Percentiles rank a stretch among this genome's conserved stretches.
Evolutionary conservation across 169 alveolate species (phyloP).

Genomic region (Plasmodium chabaudi): DNA sequence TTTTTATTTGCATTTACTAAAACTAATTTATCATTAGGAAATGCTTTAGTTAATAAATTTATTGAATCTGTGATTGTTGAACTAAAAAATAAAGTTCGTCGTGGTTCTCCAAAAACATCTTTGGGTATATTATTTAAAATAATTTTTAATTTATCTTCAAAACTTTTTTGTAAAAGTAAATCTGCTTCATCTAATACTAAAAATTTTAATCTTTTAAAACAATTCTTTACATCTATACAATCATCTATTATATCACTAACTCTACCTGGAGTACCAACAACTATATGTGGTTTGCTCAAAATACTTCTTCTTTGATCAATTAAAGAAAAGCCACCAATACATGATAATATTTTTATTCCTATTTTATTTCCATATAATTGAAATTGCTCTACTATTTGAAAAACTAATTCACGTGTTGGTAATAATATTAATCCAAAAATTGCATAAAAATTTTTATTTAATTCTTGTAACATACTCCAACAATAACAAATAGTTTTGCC

Average conservation of each 20-base stretch:
- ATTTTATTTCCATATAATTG: conserved; percentile 92
- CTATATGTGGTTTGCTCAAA: conserved; percentile 94
- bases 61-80: conserved; percentile 95
- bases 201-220: conserved; percentile 88
- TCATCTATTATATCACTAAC: conserved; percentile 88
- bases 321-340: conserved; percentile 95
- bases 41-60: conserved; percentile 2
- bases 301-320: conserved; percentile 83
- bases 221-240: conserved; percentile 74
- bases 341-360: conserved; percentile 87
- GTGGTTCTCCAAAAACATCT: conserved; percentile 19
- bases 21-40: conserved; percentile 32
- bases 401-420: conserved; percentile 98
- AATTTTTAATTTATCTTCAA: conserved; percentile 86
- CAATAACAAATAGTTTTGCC: conserved; percentile 99
- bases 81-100: conserved; percentile 96
- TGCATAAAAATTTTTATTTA: conserved; percentile 96
- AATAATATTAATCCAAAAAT: conserved; percentile 95
- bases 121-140: conserved; percentile 85
- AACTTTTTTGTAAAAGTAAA: conserved; percentile 89
- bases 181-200: conserved; percentile 99
- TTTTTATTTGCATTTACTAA: conserved; percentile 46
- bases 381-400: conserved; percentile 96
- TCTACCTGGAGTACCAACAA: conserved; percentile 98
- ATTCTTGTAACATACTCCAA: conserved; percentile 94